Conservation (phyloP, 2,329 filamentous ascomycete species). For the Botryotinia convoluta region DNA sequence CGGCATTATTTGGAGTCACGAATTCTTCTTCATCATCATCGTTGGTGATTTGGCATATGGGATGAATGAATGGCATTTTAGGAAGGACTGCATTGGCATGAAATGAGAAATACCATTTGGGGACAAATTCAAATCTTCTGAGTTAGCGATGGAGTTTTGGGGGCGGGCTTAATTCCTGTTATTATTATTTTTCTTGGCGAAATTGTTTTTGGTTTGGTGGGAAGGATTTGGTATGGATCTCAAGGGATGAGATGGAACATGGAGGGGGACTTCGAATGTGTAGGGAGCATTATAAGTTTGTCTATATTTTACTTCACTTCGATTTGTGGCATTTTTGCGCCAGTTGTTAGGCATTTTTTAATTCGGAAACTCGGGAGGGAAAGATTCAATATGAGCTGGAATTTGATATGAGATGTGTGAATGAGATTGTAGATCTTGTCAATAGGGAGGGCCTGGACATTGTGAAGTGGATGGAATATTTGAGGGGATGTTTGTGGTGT, state of each 20-base stretch:
- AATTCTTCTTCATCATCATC: not conserved
- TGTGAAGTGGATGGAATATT: not conserved
- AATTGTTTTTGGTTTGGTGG: not conserved
- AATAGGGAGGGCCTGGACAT: not conserved
- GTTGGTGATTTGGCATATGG: not conserved
- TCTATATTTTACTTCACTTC: constrained; percentile 9
- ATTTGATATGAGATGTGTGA: not conserved
- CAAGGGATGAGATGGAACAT: not conserved
- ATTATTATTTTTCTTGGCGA: not conserved
- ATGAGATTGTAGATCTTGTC: not conserved
- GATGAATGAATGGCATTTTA: not conserved
- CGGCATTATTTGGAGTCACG: constrained; percentile 3
- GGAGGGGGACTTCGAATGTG: not conserved
- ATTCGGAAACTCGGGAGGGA: not conserved
- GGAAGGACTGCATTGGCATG: not conserved
- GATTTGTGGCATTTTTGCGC: not conserved
- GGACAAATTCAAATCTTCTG: not conserved
- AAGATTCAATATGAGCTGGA: not conserved
- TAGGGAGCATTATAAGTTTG: not conserved
- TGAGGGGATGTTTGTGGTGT: too few relatives aligned
- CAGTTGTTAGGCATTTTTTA: not conserved
- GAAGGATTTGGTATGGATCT: not conserved
- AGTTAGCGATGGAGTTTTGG: constrained; percentile 18
- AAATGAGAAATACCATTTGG: not conserved
- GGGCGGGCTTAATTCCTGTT: not conserved